A percentile compares a stretch with the other conserved stretches of the same genome.
phyloP scores from a whole-genome alignment of 2,329 filamentous ascomycete genomes.

The Claviceps humidiphila region DNA sequence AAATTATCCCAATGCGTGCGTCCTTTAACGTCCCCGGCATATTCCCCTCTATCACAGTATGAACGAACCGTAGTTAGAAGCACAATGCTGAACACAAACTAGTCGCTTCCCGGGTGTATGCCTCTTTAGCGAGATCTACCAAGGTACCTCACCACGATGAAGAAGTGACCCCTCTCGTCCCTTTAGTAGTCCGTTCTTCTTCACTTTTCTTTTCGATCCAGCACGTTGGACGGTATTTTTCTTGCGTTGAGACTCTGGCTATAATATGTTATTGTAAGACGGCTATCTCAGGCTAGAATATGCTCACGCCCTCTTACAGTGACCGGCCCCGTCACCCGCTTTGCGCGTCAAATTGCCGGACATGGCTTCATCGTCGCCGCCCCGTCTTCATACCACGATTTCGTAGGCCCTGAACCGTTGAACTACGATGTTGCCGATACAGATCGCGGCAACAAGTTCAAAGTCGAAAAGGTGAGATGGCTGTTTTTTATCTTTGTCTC shows the following conservation, averaged over 20 bases:
- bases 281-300: too few species aligned
- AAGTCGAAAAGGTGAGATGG: conserved; percentile 54
- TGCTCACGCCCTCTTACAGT: conserved; percentile 37
- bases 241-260: too few species aligned
- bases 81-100: not conserved
- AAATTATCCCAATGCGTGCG: conserved; percentile 68
- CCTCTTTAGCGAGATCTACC: conserved; percentile 89
- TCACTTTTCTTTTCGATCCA: not conserved
- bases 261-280: too few species aligned
- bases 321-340: conserved; percentile 78
- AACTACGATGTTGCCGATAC: conserved; percentile 82
- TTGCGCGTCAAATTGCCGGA: conserved; percentile 80
- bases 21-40: not conserved
- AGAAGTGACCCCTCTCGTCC: too few species aligned
- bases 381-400: conserved; percentile 86
- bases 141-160: conserved; percentile 45
- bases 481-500: not conserved
- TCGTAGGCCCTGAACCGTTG: conserved; percentile 70
- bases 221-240: too few species aligned
- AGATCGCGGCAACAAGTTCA: conserved; percentile 75
- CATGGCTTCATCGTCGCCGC: conserved; percentile 90
- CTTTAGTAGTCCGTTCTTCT: not conserved
- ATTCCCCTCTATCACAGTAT: not conserved
- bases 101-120: conserved; percentile 72
- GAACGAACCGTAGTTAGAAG: not conserved